Percentiles rank a stretch among this genome's conserved stretches.
These are phyloP conservation scores for Penicillium capsulatum DNA, from an alignment of 2,329 filamentous ascomycete genomes.

Conservation along the genomic window DNA sequence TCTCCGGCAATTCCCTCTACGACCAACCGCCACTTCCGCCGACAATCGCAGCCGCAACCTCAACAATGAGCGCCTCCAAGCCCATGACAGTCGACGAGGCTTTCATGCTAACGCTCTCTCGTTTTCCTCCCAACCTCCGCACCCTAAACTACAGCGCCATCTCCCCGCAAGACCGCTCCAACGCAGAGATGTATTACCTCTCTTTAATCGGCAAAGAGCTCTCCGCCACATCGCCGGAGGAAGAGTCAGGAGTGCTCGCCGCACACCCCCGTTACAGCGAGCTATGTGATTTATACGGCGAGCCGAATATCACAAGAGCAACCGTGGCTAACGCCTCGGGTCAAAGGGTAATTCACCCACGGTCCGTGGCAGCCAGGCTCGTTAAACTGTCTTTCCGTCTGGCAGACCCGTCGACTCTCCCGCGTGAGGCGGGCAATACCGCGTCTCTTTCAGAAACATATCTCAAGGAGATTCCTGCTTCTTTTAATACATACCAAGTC, in stretches of 20 bases:
- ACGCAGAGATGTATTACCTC: slow-evolving; percentile 92
- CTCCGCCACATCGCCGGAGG: slow-evolving; percentile 35
- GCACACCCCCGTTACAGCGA: slow-evolving; percentile 68
- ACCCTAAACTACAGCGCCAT: slow-evolving; percentile 60
- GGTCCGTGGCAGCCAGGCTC: slow-evolving; percentile 76
- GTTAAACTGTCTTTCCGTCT: slow-evolving; percentile 61
- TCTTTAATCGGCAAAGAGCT: slow-evolving; percentile 76
- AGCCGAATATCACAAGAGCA: slow-evolving; percentile 59
- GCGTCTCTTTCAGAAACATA: slow-evolving; percentile 22
- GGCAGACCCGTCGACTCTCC: too few relatives aligned
- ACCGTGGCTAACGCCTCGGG: slow-evolving; percentile 34
- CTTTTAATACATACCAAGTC: slow-evolving; percentile 74
- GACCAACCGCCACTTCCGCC: slow-evolving; percentile 41
- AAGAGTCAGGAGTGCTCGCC: slow-evolving; percentile 52
- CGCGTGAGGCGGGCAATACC: too few relatives aligned
- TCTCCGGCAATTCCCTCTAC: slow-evolving; percentile 84
- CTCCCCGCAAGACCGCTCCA: slow-evolving; percentile 67
- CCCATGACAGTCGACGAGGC: slow-evolving; percentile 64
- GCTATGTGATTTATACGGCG: slow-evolving; percentile 72
- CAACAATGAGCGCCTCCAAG: slow-evolving; percentile 39
- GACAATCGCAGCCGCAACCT: slow-evolving; percentile 21
- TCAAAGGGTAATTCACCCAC: slow-evolving; percentile 56
- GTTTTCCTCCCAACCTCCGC: slow-evolving; percentile 59
- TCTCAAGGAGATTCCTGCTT: slow-evolving; percentile 62
- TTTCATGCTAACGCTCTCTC: slow-evolving; percentile 82